A percentile compares a stretch with the other conserved stretches of the same genome.
phyloP scores from a whole-genome alignment of 2,329 filamentous ascomycete genomes.

The Talaromyces pinophilus region DNA sequence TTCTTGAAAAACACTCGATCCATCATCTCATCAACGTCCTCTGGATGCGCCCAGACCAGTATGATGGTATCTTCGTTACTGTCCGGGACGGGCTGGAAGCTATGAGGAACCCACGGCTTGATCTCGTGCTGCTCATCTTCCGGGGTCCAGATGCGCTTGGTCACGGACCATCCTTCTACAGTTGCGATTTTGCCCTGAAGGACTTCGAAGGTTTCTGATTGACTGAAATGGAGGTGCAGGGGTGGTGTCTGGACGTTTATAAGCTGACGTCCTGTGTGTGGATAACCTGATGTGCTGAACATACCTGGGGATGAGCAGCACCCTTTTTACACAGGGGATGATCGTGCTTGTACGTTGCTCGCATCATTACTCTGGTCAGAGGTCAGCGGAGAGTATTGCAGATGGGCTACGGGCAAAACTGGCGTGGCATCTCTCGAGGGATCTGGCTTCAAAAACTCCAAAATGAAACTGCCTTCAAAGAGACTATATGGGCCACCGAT shows the following conservation, averaged over 20 bases:
- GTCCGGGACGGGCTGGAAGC: constrained; percentile 4
- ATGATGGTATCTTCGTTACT: constrained; percentile 4
- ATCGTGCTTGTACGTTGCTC: neutral
- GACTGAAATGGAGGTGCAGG: constrained; percentile 6
- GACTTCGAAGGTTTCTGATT: constrained; percentile 9
- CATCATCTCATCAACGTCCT: constrained; percentile 12
- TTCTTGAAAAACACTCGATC: constrained; percentile 10
- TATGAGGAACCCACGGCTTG: constrained; percentile 9
- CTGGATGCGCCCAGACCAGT: constrained; percentile 8
- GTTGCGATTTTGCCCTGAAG: neutral
- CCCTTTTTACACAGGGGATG: neutral
- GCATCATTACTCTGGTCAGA: constrained; percentile 1
- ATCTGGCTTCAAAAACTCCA: constrained; percentile 12
- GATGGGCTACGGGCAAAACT: neutral
- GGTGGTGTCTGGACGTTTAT: neutral
- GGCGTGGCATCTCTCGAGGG: constrained; percentile 3
- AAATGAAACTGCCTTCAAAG: constrained; percentile 12
- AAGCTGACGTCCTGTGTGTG: too few species aligned
- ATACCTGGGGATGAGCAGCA: neutral
- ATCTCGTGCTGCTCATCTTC: neutral
- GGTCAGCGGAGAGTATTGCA: neutral
- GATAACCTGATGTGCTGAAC: too few species aligned
- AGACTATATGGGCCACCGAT: constrained; percentile 7
- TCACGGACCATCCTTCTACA: neutral
- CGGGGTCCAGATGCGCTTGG: neutral